Evolutionary conservation across 2,329 filamentous ascomycete genomes (phyloP), one percentile per base, ranked within the genome.

Genomic region (Hymenoscyphus linearis): DNA sequence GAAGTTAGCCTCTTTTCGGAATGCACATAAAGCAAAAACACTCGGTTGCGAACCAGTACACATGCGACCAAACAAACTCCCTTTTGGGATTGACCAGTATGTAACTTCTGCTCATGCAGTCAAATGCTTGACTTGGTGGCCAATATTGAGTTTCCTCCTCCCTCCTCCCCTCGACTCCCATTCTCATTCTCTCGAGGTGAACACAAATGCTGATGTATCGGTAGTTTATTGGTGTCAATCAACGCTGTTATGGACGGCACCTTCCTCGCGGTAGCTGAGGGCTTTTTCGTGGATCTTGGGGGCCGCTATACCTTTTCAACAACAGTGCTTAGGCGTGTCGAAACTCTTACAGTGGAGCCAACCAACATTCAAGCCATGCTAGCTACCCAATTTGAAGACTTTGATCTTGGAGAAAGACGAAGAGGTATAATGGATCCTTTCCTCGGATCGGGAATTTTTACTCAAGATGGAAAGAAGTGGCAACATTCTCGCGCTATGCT

Each of bases 361-460:
- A 50, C 77, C 13, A 86, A 85, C 64, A 74, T 85, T 57, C 81
- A 84, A 65, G 77, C 82, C 1, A 75, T 85, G 2, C 75, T 86
- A 1, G 79, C 81, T 0, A 76, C 76, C 0, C 77, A 79, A 22
- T 84, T 83, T 62, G 70, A 76, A 1, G 80, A 85, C 60, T 86
- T 72, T 76, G 80, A 57, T 72, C 35, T 76, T 76, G 27, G 78
- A 73, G 10, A 67, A 85, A 91, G 71, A 77, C 88, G 34, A 74
- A 81, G 63, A 78, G 82, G 58, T 74, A 26, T 22, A 6, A 35
- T 47, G 25, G 18, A 31, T 34, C 65, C 70, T 18, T 62, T 73
- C 14, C 44, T 72, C 1, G 71, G 71, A 4, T 63, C 66, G 58
- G 71, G 71, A 10, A 72, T 73, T 22, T 73, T 73, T 55, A 68